These are phyloP conservation scores for Ceratopteris richardii DNA, from an alignment of 75 land plant species.

Conservation along the genomic window DNA sequence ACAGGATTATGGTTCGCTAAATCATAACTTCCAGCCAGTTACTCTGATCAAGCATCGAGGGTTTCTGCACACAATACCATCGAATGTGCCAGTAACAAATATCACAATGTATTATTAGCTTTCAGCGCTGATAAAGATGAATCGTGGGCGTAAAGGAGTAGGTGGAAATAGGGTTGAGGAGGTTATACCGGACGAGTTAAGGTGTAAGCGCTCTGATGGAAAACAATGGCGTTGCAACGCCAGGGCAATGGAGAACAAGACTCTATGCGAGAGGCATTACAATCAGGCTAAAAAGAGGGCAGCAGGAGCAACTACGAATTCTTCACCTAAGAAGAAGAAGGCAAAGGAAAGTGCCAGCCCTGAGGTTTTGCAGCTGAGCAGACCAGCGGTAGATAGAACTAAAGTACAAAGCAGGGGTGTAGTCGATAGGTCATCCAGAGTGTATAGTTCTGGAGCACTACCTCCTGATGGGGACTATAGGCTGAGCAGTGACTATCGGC, in stretches of 20 bases:
- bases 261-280: conserved; percentile 45
- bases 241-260: conserved; percentile 29
- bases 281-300: conserved; percentile 27
- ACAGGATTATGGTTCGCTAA: too few relatives aligned
- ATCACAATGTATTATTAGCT: too few relatives aligned
- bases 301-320: conserved; percentile 49
- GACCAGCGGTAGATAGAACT: background rate
- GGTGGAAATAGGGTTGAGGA: conserved; percentile 11
- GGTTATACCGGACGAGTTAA: conserved; percentile 37
- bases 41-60: too few relatives aligned
- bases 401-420: background rate
- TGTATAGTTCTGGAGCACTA: too few relatives aligned
- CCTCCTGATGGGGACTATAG: too few relatives aligned
- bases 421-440: background rate
- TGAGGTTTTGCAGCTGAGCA: background rate
- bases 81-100: too few relatives aligned
- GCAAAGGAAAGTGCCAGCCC: conserved; percentile 24
- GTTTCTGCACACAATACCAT: too few relatives aligned
- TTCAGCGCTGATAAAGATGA: too few relatives aligned
- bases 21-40: too few relatives aligned
- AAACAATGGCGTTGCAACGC: conserved; percentile 50
- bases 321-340: conserved; percentile 50
- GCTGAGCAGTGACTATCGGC: too few relatives aligned
- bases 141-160: background rate
- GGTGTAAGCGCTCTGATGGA: conserved; percentile 82